These are phyloP conservation scores for Boletellus ananas DNA, from an alignment of 768 basidiomycete species.

Conservation along the genomic window DNA sequence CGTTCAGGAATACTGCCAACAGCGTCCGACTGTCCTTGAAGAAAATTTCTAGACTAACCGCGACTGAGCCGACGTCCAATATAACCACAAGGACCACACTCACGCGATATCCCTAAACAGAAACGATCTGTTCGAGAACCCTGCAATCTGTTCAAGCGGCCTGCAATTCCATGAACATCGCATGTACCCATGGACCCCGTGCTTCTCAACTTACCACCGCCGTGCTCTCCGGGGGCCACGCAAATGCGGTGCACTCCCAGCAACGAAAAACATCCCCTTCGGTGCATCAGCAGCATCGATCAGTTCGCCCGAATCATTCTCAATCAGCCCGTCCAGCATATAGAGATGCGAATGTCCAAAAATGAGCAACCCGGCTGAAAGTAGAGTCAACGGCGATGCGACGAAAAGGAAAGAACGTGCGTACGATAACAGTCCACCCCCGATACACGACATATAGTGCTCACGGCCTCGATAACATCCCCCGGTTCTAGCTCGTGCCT, in stretches of 20 bases:
- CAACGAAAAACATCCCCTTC: conserved; percentile 73
- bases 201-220: conserved; percentile 57
- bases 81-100: conserved; percentile 28
- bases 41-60: conserved; percentile 76
- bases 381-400: not conserved
- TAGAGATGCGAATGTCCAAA: conserved; percentile 83
- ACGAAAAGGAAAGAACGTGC: conserved; percentile 21
- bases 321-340: conserved; percentile 85
- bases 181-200: not conserved
- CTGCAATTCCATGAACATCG: conserved; percentile 36
- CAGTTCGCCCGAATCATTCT: conserved; percentile 82
- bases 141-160: conserved; percentile 74
- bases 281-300: conserved; percentile 87
- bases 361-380: conserved; percentile 75
- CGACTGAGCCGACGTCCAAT: not conserved
- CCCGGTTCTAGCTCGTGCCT: conserved; percentile 85
- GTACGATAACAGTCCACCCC: conserved; percentile 91
- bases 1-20: conserved; percentile 75
- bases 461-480: conserved; percentile 83
- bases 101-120: conserved; percentile 90
- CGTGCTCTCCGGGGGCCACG: conserved; percentile 77
- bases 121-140: conserved; percentile 78
- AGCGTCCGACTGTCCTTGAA: conserved; percentile 90
- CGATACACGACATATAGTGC: conserved; percentile 81
- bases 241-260: conserved; percentile 79